Evolutionary conservation across 179 eudicot genomes (phyloP).

Genomic region (Beta corolliflora): DNA sequence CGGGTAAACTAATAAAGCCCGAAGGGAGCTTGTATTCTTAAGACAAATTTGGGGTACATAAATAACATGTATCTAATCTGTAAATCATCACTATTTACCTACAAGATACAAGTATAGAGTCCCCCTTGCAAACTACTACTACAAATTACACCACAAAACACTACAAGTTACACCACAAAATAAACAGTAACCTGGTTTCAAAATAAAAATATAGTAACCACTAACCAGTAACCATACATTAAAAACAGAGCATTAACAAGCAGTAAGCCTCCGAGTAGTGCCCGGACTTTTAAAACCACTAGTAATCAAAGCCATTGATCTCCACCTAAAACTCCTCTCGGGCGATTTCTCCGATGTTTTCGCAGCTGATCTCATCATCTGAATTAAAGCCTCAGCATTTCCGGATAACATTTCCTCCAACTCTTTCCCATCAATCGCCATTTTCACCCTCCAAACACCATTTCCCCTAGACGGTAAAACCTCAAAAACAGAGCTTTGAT

Average conservation of each 20-base stretch:
- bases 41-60: background rate
- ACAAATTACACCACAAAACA: background rate
- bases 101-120: background rate
- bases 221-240: too few species aligned
- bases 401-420: conserved; percentile 54
- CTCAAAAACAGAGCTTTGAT: conserved; percentile 35
- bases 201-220: too few species aligned
- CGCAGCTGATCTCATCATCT: conserved; percentile 61
- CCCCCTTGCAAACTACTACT: too few species aligned
- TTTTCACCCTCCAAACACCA: conserved; percentile 71
- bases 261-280: conserved; percentile 11
- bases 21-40: background rate
- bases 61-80: background rate
- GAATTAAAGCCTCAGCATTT: conserved; percentile 65
- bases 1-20: too few species aligned
- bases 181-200: too few species aligned
- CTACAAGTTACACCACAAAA: background rate
- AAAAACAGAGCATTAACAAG: conserved; percentile 21
- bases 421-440: conserved; percentile 53
- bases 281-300: conserved; percentile 23
- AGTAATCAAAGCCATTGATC: conserved; percentile 29
- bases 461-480: conserved; percentile 47
- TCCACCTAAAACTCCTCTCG: conserved; percentile 29
- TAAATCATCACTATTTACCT: background rate
- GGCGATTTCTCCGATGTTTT: conserved; percentile 30